phyloP scores from a whole-genome alignment of 2,329 filamentous ascomycete genomes.

The Penicillium sp. region DNA sequence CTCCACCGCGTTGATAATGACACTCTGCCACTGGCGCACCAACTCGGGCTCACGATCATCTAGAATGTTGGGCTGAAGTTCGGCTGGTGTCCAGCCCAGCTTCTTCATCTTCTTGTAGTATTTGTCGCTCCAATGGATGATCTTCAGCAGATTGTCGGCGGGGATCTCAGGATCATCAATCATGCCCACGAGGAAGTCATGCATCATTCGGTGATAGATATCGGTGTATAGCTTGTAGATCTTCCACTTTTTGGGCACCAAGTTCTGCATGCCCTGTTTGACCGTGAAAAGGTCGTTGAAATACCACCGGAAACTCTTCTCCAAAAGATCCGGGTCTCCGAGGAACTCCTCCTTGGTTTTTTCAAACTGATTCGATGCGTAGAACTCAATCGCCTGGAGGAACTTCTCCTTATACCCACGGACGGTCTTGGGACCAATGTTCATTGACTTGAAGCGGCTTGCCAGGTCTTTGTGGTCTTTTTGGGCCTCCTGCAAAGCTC shows the following conservation, averaged over 20 bases:
- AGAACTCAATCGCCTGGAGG: conserved; percentile 68
- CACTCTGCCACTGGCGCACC: conserved; percentile 85
- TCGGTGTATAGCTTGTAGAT: conserved; percentile 85
- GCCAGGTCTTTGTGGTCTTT: conserved; percentile 95
- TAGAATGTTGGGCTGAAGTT: conserved; percentile 79
- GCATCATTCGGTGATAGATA: conserved; percentile 93
- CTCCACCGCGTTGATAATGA: conserved; percentile 92
- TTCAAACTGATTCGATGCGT: conserved; percentile 68
- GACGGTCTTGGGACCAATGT: conserved; percentile 82
- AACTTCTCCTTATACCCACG: conserved; percentile 98
- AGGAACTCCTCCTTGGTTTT: conserved; percentile 69
- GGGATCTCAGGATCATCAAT: conserved; percentile 81
- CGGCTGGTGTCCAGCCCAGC: conserved; percentile 69
- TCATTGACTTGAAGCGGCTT: conserved; percentile 88
- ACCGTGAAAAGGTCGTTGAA: conserved; percentile 97
- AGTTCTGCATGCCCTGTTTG: conserved; percentile 79
- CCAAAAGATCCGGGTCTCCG: conserved; percentile 73
- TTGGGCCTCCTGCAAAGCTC: conserved; percentile 87
- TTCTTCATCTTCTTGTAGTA: conserved; percentile 96
- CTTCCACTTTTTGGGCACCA: conserved; percentile 96
- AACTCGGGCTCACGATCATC: conserved; percentile 87
- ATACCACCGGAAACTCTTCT: conserved; percentile 89
- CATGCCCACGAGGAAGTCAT: conserved; percentile 78
- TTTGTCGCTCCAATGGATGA: conserved; percentile 91
- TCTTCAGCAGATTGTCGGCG: conserved; percentile 80